Evolutionary conservation across 306 rosid genomes (phyloP), one percentile per base, ranked within the genome.

Genomic region (Dicorynia guianensis): DNA sequence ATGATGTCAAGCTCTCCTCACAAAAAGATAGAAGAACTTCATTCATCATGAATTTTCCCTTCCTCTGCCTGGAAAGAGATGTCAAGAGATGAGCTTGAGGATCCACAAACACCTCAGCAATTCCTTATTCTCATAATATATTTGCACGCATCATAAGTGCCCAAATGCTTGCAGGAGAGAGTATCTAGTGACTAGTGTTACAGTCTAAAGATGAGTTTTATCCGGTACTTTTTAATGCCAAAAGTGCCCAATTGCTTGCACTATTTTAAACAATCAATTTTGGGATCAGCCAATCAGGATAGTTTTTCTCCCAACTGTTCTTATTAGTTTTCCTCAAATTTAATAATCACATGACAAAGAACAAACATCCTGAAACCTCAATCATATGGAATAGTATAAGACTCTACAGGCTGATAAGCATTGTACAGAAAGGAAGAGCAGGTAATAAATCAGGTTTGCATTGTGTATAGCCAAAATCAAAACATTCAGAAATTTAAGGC

Each of bases 261-360:
- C 46, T 40, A 1, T 10, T 40, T 6, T 10, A 0, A 6, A 1
- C 10, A 40, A 40, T 40, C 73, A 47, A 36, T 63, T 66, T 60
- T 8, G 46, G 66, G 58, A 58, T 62, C 34, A 67, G 55, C 46
- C 7, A 50, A 18, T 42, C 25, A 10, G 47, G 8, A 42, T 25
- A 52, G 64, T 46, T 79, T 56, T 30, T 18, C 74, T 15, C 39
- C 64, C 20, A 12, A 44, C 15, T 15, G 35, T 63, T 44, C 12
- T 13, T 30, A 54, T 47, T 74, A 53, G 10, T 46, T 18, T 61
- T 48, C 72, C 46, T 40, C 74, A 40, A 53, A 49, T 58, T 1
- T 83, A 76, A 20, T 65, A n/a, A 47, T n/a, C 19, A 17, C 7
- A 50, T 14, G 71, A 36, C 52, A 67, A 34, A 46, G 76, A 79